Evolutionary conservation across 257 asterid species (phyloP).

Genomic region (Catharanthus roseus): DNA sequence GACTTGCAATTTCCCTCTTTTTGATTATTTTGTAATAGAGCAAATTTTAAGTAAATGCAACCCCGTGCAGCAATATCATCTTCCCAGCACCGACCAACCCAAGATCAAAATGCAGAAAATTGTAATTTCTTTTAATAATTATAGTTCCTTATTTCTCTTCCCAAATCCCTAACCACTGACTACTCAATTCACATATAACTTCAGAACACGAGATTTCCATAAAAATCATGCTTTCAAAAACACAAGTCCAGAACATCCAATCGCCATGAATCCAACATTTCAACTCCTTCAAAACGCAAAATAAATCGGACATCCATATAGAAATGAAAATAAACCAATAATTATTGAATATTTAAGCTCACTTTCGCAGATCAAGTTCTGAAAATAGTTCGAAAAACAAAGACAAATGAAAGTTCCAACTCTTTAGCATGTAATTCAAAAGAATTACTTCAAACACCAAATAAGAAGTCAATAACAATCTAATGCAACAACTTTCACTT

Average conservation of each 20-base stretch:
- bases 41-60: no score
- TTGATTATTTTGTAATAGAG: not conserved
- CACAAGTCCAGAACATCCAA: not conserved
- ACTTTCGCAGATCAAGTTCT: conserved; percentile 16
- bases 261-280: not conserved
- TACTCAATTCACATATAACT: conserved; percentile 5
- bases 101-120: not conserved
- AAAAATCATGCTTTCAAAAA: not conserved
- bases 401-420: not conserved
- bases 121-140: no score
- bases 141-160: not conserved
- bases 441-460: not conserved
- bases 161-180: not conserved
- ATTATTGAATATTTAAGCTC: not conserved
- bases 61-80: not conserved
- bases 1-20: not conserved
- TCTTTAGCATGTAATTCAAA: not conserved
- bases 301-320: not conserved
- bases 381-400: not conserved
- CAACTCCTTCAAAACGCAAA: not conserved
- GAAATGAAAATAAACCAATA: not conserved
- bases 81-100: not conserved
- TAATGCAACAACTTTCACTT: not conserved
- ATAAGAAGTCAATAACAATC: conserved; percentile 8
- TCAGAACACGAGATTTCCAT: not conserved